These are phyloP conservation scores for Canavalia ensiformis DNA, from an alignment of 306 rosid genomes.

Conservation along the genomic window DNA sequence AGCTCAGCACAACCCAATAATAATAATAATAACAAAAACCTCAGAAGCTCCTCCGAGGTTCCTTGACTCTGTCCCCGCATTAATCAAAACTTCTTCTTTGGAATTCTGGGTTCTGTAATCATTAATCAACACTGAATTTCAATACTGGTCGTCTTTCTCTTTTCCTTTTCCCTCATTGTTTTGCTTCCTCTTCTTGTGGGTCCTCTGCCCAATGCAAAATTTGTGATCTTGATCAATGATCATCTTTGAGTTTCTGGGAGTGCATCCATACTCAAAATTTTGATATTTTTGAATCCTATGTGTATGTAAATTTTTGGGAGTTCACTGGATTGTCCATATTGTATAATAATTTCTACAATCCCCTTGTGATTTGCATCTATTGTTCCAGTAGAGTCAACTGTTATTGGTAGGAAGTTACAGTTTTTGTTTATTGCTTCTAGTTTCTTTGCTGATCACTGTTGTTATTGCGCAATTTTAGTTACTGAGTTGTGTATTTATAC, in stretches of 20 bases:
- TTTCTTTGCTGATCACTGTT: conserved; percentile 31
- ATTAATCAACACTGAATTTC: conserved; percentile 20
- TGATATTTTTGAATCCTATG: not conserved
- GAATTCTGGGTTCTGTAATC: conserved; percentile 36
- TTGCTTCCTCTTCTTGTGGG: conserved; percentile 16
- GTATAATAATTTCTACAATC: conserved; percentile 4
- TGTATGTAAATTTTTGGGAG: not conserved
- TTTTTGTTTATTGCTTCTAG: not conserved
- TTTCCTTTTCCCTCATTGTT: not conserved
- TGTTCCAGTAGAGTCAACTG: not conserved
- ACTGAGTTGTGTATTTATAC: not conserved
- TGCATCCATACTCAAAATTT: conserved; percentile 15
- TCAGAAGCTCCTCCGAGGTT: conserved; percentile 14
- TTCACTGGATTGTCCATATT: conserved; percentile 26
- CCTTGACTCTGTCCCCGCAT: conserved; percentile 31
- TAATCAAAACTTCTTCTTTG: not conserved
- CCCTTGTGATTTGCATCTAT: conserved; percentile 15
- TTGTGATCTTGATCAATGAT: conserved; percentile 40
- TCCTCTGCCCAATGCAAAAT: conserved; percentile 9
- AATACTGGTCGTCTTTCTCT: conserved; percentile 24
- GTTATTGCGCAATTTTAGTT: conserved; percentile 20
- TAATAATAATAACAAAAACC: not conserved
- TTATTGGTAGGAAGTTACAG: not conserved
- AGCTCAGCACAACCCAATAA: conserved; percentile 21
- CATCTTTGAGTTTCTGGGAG: conserved; percentile 37